A percentile compares a stretch with the other conserved stretches of the same genome.
Evolutionary conservation across 805 yeast genomes (phyloP).

Genomic region (Geotrichum ghanense): DNA sequence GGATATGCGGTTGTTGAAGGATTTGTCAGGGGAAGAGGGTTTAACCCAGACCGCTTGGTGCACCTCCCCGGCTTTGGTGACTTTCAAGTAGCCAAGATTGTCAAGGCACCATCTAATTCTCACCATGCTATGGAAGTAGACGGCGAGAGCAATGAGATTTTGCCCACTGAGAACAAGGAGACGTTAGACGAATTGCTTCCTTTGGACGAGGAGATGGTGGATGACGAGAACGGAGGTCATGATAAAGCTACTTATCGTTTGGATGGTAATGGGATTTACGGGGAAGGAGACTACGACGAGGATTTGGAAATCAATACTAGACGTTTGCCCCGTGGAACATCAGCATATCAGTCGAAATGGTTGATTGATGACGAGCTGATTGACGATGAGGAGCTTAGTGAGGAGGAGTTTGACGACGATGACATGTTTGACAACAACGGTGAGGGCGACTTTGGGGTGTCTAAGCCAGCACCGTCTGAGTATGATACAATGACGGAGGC

Average conservation of each 20-base stretch:
- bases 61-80: conserved; percentile 90
- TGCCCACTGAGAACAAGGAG: conserved; percentile 22
- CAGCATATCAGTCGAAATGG: conserved; percentile 73
- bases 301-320: conserved; percentile 18
- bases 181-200: conserved; percentile 20
- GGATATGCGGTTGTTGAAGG: conserved; percentile 60
- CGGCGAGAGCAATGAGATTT: conserved; percentile 22
- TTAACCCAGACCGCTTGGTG: conserved; percentile 63
- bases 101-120: conserved; percentile 21
- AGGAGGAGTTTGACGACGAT: conserved; percentile 18
- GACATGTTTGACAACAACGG: conserved; percentile 21
- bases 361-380: conserved; percentile 36
- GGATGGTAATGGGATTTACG: conserved; percentile 45
- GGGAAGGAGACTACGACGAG: conserved; percentile 24
- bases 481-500: conserved; percentile 35
- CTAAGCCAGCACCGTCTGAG: conserved; percentile 7
- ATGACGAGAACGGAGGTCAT: conserved; percentile 23
- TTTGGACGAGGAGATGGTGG: conserved; percentile 14
- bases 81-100: conserved; percentile 61
- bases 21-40: conserved; percentile 72
- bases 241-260: too few relatives aligned
- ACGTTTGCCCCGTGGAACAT: conserved; percentile 55
- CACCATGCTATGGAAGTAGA: conserved; percentile 7
- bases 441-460: conserved; percentile 19
- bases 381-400: conserved; percentile 30